Percentiles rank a stretch among this genome's conserved stretches.
Evolutionary conservation across 108 stramenopile genomes (phyloP).

Genomic region (Bacterosira constricta): DNA sequence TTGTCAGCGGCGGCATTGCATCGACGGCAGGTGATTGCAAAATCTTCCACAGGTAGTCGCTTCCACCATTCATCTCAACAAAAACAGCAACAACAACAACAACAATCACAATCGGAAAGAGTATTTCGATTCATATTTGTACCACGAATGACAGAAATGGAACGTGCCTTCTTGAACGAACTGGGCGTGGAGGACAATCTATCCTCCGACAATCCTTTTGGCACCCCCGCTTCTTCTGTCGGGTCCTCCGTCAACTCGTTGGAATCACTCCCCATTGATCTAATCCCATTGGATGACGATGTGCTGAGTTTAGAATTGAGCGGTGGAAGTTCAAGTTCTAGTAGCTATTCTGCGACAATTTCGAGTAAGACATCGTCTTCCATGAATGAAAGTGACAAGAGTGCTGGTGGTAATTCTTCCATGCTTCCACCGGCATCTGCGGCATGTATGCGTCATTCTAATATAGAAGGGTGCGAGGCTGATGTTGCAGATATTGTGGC

Average conservation of each 20-base stretch:
- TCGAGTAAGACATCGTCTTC: neutral
- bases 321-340: no score
- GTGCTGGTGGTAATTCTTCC: neutral
- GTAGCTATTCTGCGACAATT: no score
- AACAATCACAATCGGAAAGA: neutral
- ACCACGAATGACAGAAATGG: conserved; percentile 44
- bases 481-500: conserved; percentile 66
- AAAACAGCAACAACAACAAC: neutral
- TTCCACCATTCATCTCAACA: neutral
- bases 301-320: conserved; percentile 46
- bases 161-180: conserved; percentile 27
- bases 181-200: conserved; percentile 21
- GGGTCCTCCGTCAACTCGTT: conserved; percentile 8
- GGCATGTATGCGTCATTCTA: conserved; percentile 42
- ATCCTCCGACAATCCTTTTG: neutral
- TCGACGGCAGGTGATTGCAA: conserved; percentile 14
- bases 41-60: neutral
- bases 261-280: conserved; percentile 44
- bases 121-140: conserved; percentile 46
- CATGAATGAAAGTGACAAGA: neutral
- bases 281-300: conserved; percentile 51
- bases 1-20: conserved; percentile 18
- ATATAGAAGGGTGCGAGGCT: conserved; percentile 68
- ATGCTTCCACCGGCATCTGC: conserved; percentile 4
- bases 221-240: neutral